Evolutionary conservation across 176 grass and related monocot genomes (phyloP).

Genomic region (Carex myosuroides): DNA sequence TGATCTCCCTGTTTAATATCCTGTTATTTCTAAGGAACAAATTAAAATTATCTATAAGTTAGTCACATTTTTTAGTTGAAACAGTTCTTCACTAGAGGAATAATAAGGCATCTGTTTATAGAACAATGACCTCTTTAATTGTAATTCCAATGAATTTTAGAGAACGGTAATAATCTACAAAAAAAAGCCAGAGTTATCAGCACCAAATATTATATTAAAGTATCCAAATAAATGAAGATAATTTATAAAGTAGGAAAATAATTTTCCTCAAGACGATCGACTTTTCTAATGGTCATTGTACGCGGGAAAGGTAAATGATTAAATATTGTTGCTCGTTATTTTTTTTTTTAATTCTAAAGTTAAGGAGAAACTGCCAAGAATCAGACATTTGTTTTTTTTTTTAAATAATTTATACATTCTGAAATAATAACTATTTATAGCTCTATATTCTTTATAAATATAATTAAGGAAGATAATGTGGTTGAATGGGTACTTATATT

Average conservation of each 20-base stretch:
- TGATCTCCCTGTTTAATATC: neutral
- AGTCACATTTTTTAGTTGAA: neutral
- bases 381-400: neutral
- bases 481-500: neutral
- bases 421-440: neutral
- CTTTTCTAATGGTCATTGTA: neutral
- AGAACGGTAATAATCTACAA: neutral
- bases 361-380: neutral
- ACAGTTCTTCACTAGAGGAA: neutral
- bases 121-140: neutral
- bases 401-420: neutral
- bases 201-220: neutral
- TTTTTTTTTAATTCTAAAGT: neutral
- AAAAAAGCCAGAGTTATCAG: neutral
- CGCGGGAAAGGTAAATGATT: neutral
- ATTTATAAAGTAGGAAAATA: neutral
- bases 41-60: neutral
- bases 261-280: neutral
- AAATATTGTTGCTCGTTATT: neutral
- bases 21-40: neutral
- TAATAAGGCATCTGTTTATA: neutral
- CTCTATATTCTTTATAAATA: neutral
- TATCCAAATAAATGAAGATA: neutral
- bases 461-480: neutral
- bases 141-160: neutral